phyloP scores from a whole-genome alignment of 345 rosid genomes.

The Cardamine occulta region DNA sequence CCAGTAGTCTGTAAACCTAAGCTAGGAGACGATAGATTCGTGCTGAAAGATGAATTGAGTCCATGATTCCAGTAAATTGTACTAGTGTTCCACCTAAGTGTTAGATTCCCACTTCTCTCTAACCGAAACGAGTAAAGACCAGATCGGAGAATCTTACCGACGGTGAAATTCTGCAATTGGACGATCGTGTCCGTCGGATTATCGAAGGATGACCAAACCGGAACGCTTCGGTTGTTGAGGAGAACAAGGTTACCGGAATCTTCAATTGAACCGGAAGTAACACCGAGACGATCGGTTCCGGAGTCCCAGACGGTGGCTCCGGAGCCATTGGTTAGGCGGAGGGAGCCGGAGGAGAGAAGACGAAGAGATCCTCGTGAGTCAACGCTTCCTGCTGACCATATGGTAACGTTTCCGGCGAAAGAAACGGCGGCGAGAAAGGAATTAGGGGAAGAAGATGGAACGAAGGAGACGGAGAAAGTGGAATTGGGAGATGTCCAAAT shows the following conservation, averaged over 20 bases:
- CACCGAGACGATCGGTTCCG: slow-evolving; percentile 51
- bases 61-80: slow-evolving; percentile 59
- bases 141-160: slow-evolving; percentile 45
- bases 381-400: slow-evolving; percentile 66
- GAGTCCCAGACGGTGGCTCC: slow-evolving; percentile 66
- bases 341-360: slow-evolving; percentile 54
- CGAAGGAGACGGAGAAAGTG: slow-evolving; percentile 55
- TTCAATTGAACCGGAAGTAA: slow-evolving; percentile 53
- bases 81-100: slow-evolving; percentile 57
- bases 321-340: slow-evolving; percentile 63
- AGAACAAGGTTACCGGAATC: slow-evolving; percentile 65
- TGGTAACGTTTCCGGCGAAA: slow-evolving; percentile 48
- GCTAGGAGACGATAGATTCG: slow-evolving; percentile 54
- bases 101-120: slow-evolving; percentile 52
- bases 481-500: slow-evolving; percentile 52
- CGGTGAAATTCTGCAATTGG: slow-evolving; percentile 59
- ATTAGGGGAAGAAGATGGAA: slow-evolving; percentile 42
- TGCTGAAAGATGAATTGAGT: slow-evolving; percentile 54
- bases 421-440: slow-evolving; percentile 50
- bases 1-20: slow-evolving; percentile 52
- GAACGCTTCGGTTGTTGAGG: slow-evolving; percentile 33
- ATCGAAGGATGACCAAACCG: slow-evolving; percentile 70
- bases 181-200: slow-evolving; percentile 60
- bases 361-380: slow-evolving; percentile 58
- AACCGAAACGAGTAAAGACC: slow-evolving; percentile 62